phyloP scores from a whole-genome alignment of 1,139 yeast species.

The Arxiozyma slooffiae region DNA sequence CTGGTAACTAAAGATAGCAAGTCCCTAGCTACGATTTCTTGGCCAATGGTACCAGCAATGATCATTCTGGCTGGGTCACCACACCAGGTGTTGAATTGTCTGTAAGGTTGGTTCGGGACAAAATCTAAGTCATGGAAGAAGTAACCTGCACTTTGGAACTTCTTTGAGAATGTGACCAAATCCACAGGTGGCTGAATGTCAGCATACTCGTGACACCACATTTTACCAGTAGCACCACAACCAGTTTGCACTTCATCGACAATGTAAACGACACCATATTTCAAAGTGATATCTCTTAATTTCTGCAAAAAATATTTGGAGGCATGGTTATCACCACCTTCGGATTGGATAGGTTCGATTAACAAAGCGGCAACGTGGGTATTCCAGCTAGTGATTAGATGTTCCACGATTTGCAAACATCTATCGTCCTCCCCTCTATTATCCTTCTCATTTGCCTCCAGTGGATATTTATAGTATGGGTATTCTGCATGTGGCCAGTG shows the following conservation, averaged over 20 bases:
- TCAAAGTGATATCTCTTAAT: slow-evolving; percentile 50
- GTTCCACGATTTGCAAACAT: slow-evolving; percentile 50
- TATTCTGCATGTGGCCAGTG: slow-evolving; percentile 72
- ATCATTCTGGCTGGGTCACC: slow-evolving; percentile 68
- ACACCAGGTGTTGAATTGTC: slow-evolving; percentile 81
- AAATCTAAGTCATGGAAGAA: slow-evolving; percentile 56
- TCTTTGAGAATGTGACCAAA: slow-evolving; percentile 65
- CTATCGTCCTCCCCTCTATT: slow-evolving; percentile 53
- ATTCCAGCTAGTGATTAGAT: slow-evolving; percentile 39
- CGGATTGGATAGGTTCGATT: slow-evolving; percentile 66
- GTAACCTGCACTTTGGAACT: slow-evolving; percentile 73
- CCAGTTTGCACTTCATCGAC: slow-evolving; percentile 73
- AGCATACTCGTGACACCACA: slow-evolving; percentile 71
- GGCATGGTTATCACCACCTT: slow-evolving; percentile 68
- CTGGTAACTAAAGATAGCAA: slow-evolving; percentile 43
- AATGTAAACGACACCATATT: slow-evolving; percentile 51
- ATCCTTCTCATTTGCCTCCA: slow-evolving; percentile 41
- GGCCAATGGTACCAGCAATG: slow-evolving; percentile 52
- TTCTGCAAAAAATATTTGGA: slow-evolving; percentile 53
- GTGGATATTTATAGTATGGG: slow-evolving; percentile 57
- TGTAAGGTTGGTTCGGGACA: slow-evolving; percentile 53
- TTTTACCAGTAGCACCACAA: slow-evolving; percentile 60
- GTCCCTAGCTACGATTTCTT: slow-evolving; percentile 45
- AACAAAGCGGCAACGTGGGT: slow-evolving; percentile 58
- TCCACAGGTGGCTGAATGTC: slow-evolving; percentile 56